Percentiles rank a stretch among this genome's conserved stretches.
These are phyloP conservation scores for Tuber microsphaerosporum DNA, from an alignment of 495 filamentous ascomycete genomes.

Conservation along the genomic window DNA sequence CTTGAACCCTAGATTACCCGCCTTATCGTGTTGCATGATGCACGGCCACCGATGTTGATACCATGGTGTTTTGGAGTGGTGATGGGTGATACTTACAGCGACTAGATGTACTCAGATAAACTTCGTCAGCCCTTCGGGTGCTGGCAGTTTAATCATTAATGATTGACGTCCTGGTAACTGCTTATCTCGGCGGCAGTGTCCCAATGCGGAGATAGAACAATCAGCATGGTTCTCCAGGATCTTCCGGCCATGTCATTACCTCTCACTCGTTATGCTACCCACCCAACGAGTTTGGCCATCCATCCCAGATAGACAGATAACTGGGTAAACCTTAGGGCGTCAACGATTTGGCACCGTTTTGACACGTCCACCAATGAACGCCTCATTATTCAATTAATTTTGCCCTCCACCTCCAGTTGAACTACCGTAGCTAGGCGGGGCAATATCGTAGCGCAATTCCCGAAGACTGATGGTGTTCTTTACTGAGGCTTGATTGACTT, in stretches of 20 bases:
- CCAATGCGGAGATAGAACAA: neutral
- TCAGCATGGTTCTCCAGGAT: neutral
- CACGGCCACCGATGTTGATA: neutral
- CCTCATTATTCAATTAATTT: neutral
- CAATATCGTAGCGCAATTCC: neutral
- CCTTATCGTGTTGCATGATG: slow-evolving; percentile 3
- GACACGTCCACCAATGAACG: neutral
- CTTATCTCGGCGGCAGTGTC: neutral
- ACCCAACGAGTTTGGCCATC: neutral
- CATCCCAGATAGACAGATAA: neutral
- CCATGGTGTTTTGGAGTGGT: neutral
- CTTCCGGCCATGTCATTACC: neutral
- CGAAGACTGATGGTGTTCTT: neutral
- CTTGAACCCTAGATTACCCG: neutral
- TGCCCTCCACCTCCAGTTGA: neutral
- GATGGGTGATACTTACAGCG: neutral
- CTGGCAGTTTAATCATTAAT: neutral
- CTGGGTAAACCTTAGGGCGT: neutral
- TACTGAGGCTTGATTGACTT: neutral
- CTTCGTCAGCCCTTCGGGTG: neutral
- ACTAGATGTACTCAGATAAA: neutral
- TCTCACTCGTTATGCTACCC: neutral
- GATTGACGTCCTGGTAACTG: neutral
- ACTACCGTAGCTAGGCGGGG: neutral
- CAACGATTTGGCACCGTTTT: neutral